phyloP scores from a whole-genome alignment of 202 grass and related monocot genomes.

The Hordeum pubiflorum region DNA sequence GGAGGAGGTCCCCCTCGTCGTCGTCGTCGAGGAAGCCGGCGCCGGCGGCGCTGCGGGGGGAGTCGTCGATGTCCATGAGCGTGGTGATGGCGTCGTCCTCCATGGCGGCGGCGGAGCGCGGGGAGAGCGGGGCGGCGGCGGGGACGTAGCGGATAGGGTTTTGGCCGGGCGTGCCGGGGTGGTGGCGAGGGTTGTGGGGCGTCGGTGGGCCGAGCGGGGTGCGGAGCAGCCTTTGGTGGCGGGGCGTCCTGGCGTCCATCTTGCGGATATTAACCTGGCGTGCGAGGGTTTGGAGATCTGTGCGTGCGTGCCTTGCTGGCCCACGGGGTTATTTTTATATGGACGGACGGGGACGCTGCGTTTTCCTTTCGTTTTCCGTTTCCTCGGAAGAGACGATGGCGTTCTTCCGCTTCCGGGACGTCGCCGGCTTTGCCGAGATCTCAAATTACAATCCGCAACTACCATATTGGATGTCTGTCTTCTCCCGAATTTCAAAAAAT shows the following conservation, averaged over 20 bases:
- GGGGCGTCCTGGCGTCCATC: constrained; percentile 19
- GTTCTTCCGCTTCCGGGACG: background rate
- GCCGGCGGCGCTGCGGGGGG: constrained; percentile 17
- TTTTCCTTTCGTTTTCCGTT: background rate
- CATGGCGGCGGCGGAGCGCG: constrained; percentile 10
- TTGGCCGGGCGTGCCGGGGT: background rate
- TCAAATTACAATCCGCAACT: no score
- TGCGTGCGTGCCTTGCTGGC: background rate
- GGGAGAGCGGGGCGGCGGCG: background rate
- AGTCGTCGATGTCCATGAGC: constrained; percentile 61
- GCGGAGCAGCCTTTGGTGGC: constrained; percentile 20
- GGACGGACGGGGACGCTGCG: background rate
- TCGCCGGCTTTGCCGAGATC: no score
- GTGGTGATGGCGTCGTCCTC: constrained; percentile 42
- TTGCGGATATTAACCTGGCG: background rate
- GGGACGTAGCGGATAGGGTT: constrained; percentile 18
- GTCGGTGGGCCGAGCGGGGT: constrained; percentile 17
- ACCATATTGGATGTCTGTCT: no score
- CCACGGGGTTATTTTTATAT: constrained; percentile 6
- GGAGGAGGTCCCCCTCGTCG: constrained; percentile 31
- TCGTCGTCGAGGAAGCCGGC: constrained; percentile 36
- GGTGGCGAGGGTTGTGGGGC: background rate
- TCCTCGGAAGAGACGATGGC: background rate
- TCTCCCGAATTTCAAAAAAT: no score
- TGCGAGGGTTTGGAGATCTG: constrained; percentile 24